Evolutionary conservation across 2,329 filamentous ascomycete genomes (phyloP).

Genomic region (Cordyceps fumosorosea): DNA sequence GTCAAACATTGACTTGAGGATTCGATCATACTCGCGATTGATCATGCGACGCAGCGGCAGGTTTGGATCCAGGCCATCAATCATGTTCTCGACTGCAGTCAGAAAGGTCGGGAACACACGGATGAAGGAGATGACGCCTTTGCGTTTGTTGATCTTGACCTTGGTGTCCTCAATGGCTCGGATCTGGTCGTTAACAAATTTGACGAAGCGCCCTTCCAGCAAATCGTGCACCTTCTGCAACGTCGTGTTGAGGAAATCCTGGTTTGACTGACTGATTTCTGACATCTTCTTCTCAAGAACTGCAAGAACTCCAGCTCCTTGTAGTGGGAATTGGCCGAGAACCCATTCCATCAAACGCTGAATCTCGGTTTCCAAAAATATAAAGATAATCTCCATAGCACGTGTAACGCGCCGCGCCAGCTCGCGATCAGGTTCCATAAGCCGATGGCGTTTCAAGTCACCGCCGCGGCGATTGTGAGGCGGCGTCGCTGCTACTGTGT

Average conservation of each 20-base stretch:
- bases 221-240: conserved; percentile 73
- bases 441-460: conserved; percentile 65
- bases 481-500: conserved; percentile 59
- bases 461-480: conserved; percentile 65
- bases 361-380: conserved; percentile 72
- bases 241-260: conserved; percentile 78
- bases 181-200: conserved; percentile 91
- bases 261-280: conserved; percentile 81
- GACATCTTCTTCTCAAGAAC: conserved; percentile 72
- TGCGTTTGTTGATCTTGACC: conserved; percentile 97
- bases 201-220: conserved; percentile 70
- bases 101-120: conserved; percentile 86
- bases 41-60: conserved; percentile 67
- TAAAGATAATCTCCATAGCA: conserved; percentile 83
- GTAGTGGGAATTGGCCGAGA: conserved; percentile 72
- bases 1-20: conserved; percentile 95
- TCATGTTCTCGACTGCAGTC: conserved; percentile 77
- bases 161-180: conserved; percentile 96
- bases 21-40: conserved; percentile 79
- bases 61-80: conserved; percentile 50
- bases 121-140: conserved; percentile 93
- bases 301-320: conserved; percentile 82
- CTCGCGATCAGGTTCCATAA: conserved; percentile 83
- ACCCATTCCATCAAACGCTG: conserved; percentile 80
- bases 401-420: conserved; percentile 79